Percentiles rank a stretch among this genome's conserved stretches.
phyloP scores from a whole-genome alignment of 2,329 filamentous ascomycete species.

The Triangularia verruculosa region DNA sequence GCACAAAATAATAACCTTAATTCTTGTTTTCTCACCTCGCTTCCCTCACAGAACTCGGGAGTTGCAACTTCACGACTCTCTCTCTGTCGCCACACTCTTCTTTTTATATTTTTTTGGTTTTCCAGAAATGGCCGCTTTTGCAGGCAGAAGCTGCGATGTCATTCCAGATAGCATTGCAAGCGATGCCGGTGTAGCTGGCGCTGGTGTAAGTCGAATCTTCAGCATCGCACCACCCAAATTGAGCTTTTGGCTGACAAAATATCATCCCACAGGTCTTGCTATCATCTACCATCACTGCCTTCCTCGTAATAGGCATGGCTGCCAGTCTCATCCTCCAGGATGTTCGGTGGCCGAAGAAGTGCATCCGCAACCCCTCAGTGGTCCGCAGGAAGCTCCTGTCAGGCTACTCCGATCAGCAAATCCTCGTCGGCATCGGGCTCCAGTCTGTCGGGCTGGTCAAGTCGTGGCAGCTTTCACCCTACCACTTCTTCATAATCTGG shows the following conservation, averaged over 20 bases:
- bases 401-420: constrained; percentile 65
- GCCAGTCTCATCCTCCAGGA: constrained; percentile 57
- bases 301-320: constrained; percentile 53
- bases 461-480: constrained; percentile 56
- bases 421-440: constrained; percentile 67
- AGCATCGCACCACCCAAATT: background rate
- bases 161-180: constrained; percentile 45
- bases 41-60: background rate
- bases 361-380: constrained; percentile 38
- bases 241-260: background rate
- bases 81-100: too few species aligned
- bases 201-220: constrained; percentile 44
- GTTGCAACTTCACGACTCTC: too few species aligned
- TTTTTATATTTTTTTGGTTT: background rate
- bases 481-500: constrained; percentile 72
- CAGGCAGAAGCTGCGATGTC: constrained; percentile 39
- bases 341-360: constrained; percentile 22
- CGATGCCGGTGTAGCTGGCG: constrained; percentile 57
- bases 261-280: constrained; percentile 51
- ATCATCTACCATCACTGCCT: constrained; percentile 64
- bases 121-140: constrained; percentile 14
- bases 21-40: background rate
- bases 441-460: constrained; percentile 62
- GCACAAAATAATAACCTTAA: background rate
- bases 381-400: constrained; percentile 63